Evolutionary conservation across 371 early-diverging fungal species (phyloP), one percentile per base, ranked within the genome.

Genomic region (Rhizopus stolonifer): DNA sequence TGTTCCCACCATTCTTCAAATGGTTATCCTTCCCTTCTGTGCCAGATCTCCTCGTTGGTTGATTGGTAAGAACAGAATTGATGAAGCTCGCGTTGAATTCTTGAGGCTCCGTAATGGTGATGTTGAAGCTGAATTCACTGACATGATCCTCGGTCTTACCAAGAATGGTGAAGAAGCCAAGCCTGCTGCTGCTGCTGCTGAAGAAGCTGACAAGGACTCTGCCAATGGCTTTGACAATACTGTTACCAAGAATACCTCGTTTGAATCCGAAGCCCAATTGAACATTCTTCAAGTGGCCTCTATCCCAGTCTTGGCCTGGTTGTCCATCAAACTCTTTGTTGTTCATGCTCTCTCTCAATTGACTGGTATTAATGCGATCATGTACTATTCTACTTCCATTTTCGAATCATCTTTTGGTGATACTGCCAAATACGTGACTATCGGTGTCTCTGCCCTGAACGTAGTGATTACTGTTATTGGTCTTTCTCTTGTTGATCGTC

Each of bases 1-100:
- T 17, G 74, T 83, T 18, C 87, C 92, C 25, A 70, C 86, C 2
- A 50, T 86, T 18, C 46, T 87, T 15, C 91, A 94, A 61, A 74
- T 83, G 63, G 56, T 81, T n/a, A 52, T 87, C 34, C 65, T 93
- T 29, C 83, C 85, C 1, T 82, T 87, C 48, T 80, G 88, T 63
- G 83, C 86, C 43, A 89, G 92, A 52, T 84, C 89, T 29, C 94
- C 91, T 25, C 76, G 81, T 56, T 89, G 87, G 75, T 64, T 88
- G 44, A 71, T 87, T 31, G 73, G 76, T 45, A 68, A 79, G 53
- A 77, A 75, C 48, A 69, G 79, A 38, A 65, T 79, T 21, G 79
- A 82, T 23, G 84, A 86, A 61, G 87, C 85, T 19, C 79, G 78
- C 22, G 59, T 57, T 17, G 67, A 82, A 8, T 72, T 89, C 44